Conservation (phyloP, 169 alveolate genomes). For the Plasmodium coatneyi region DNA sequence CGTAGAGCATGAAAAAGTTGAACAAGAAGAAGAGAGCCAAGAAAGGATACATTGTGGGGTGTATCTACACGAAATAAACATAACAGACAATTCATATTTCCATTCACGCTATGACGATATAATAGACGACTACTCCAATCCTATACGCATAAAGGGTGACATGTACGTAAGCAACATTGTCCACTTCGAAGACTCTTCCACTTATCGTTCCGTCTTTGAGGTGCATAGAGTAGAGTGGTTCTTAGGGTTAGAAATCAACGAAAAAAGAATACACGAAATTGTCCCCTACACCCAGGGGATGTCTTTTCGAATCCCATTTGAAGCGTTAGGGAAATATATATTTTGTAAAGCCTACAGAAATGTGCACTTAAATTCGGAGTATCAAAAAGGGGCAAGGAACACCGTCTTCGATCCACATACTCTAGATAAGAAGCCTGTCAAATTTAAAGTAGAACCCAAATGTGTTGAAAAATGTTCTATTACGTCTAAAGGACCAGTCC, state of each 20-base stretch:
- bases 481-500: conserved; percentile 53
- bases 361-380: conserved; percentile 10
- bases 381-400: conserved; percentile 7
- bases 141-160: conserved; percentile 53
- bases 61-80: conserved; percentile 60
- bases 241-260: conserved; percentile 65
- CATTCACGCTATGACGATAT: not conserved
- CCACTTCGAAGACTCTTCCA: conserved; percentile 50
- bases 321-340: conserved; percentile 63
- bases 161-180: conserved; percentile 29
- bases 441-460: conserved; percentile 25
- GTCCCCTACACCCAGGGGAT: conserved; percentile 17
- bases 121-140: conserved; percentile 5
- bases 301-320: conserved; percentile 64
- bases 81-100: conserved; percentile 38
- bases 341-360: conserved; percentile 76
- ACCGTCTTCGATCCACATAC: conserved; percentile 72
- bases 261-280: conserved; percentile 37
- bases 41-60: conserved; percentile 46
- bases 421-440: conserved; percentile 17
- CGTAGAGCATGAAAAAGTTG: conserved; percentile 1
- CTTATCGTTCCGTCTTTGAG: conserved; percentile 12
- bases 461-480: conserved; percentile 43
- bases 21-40: not conserved
- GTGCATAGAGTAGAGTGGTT: conserved; percentile 70